Conservation (phyloP, 2,329 filamentous ascomycete genomes). For the Penicillium sp. region DNA sequence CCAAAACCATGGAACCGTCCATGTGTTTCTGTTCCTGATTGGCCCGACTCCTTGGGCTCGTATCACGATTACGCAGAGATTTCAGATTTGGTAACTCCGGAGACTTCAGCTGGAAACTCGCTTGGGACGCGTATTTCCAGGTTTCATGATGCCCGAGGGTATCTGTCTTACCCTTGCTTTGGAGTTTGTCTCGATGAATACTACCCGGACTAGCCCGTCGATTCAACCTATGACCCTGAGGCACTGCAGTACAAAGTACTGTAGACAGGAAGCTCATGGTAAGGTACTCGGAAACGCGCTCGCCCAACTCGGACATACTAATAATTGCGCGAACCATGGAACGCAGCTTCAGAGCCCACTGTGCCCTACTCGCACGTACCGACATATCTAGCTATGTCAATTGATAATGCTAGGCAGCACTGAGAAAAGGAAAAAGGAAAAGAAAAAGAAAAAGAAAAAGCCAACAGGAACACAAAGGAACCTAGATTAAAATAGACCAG, state of each 20-base stretch:
- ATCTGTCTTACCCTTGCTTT: too few species aligned
- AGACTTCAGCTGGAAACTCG: background rate
- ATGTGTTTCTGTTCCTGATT: conserved; percentile 7
- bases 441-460: too few species aligned
- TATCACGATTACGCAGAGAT: conserved; percentile 16
- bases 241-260: background rate
- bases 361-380: background rate
- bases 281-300: background rate
- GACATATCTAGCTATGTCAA: background rate
- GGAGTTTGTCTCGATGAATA: background rate
- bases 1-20: conserved; percentile 16
- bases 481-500: background rate
- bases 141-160: background rate
- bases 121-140: background rate
- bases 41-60: conserved; percentile 9
- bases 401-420: background rate
- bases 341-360: conserved; percentile 6
- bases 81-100: background rate
- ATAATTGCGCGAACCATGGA: conserved; percentile 18
- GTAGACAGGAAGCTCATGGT: background rate
- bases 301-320: conserved; percentile 12
- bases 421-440: too few species aligned
- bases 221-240: conserved; percentile 2
- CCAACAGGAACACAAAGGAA: background rate
- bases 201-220: background rate